These are phyloP conservation scores for Saccharum officinarum DNA, from an alignment of 176 grass and related monocot genomes.

Conservation along the genomic window DNA sequence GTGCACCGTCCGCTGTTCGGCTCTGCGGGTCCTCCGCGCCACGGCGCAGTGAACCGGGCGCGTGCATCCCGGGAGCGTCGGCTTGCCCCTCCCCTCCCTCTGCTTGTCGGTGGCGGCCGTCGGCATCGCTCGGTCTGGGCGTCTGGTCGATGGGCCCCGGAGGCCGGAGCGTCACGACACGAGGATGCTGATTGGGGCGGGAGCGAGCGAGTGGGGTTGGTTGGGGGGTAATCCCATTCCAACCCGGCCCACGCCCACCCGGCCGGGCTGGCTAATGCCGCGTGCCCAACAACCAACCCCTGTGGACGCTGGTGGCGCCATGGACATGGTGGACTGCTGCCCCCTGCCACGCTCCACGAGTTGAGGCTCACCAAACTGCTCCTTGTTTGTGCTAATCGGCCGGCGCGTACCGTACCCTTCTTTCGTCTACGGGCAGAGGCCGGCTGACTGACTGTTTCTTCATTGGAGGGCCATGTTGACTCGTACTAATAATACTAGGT, in stretches of 20 bases:
- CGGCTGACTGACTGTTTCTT: neutral
- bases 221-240: conserved; percentile 32
- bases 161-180: neutral
- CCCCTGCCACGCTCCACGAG: neutral
- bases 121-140: neutral
- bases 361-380: neutral
- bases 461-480: neutral
- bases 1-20: neutral
- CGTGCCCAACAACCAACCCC: neutral
- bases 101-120: conserved; percentile 11
- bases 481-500: neutral
- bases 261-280: neutral
- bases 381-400: neutral
- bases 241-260: neutral
- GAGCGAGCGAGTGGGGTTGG: neutral
- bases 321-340: neutral
- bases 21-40: neutral
- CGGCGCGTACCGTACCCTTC: too few relatives aligned
- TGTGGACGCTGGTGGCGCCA: neutral
- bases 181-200: neutral
- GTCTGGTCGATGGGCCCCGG: neutral
- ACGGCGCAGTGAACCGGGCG: conserved; percentile 12
- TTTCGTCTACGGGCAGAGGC: neutral
- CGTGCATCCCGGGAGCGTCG: neutral
- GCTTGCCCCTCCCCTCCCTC: neutral